Evolutionary conservation across 2,329 filamentous ascomycete species (phyloP).

Genomic region (Chlorencoelia australis): DNA sequence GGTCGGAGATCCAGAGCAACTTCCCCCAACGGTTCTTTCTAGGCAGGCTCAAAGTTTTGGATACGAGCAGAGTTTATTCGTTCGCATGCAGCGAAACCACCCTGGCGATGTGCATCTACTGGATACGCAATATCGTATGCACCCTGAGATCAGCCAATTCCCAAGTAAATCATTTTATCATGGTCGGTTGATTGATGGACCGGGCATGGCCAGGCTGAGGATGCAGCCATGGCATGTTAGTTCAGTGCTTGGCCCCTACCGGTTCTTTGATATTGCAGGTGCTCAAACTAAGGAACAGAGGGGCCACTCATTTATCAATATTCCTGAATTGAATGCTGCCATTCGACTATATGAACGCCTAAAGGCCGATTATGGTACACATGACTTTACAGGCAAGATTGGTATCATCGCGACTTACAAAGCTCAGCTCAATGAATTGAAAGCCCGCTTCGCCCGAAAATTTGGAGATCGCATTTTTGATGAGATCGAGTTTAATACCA

Average conservation of each 20-base stretch:
- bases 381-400: conserved; percentile 71
- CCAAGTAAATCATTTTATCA: conserved; percentile 92
- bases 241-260: conserved; percentile 76
- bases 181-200: conserved; percentile 72
- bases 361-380: conserved; percentile 56
- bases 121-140: conserved; percentile 99
- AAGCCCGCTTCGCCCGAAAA: conserved; percentile 57
- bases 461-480: conserved; percentile 70
- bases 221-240: conserved; percentile 78
- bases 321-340: conserved; percentile 76
- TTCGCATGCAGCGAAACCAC: conserved; percentile 92
- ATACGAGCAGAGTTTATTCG: conserved; percentile 96
- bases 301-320: conserved; percentile 84
- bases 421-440: conserved; percentile 75
- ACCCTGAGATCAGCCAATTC: conserved; percentile 88
- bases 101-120: conserved; percentile 82
- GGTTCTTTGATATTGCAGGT: conserved; percentile 94
- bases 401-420: conserved; percentile 99
- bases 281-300: conserved; percentile 70
- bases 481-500: conserved; percentile 94
- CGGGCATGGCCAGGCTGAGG: conserved; percentile 68
- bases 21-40: conserved; percentile 91
- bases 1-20: conserved; percentile 93
- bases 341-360: conserved; percentile 77
- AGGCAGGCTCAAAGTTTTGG: conserved; percentile 86